Base-by-base conservation (phyloP, 352 stramenopile species). In the Globisporangium middletonii region DNA sequence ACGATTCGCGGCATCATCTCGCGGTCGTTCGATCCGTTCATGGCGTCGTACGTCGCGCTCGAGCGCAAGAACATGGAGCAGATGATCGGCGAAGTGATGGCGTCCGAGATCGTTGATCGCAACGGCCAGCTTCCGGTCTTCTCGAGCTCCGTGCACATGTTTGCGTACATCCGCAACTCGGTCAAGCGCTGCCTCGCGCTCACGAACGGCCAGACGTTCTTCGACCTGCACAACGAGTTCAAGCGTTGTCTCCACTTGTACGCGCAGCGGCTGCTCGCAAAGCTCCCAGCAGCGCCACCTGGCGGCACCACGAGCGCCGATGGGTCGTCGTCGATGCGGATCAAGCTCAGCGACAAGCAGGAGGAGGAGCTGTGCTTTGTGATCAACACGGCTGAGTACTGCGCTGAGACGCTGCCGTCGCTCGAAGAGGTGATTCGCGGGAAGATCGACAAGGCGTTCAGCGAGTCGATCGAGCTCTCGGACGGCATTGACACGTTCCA, bases 371-470 rank as follows among this genome's bases (percentile, higher is more conserved):
- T 98, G 33, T 99, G 96, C 65, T 97, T 98, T 64, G 92, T 99
- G 6, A 96, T 99, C 64, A 98, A 98, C 79, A 99, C 97, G 15
- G 97, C 96, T 19, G 96, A 99, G 69, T 99, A 99, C 70, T 99
- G 96, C 59, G 95, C 95, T 1, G 97, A 99, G 55, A 99, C 97
- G 9, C 62, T 92, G 11, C 95, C 97, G 67, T 98, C 97, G 42
- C 64, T 97, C 27, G 86, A 99, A 69, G 95, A 99, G 72, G 89
- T 99, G 8, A 98, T 99, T 63, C 83, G 87, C 3, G 80, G 87
- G 63, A 98, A 98, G 65, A 98, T 99, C 48, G 93, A 98, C 59
- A 87, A 88, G 42, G 83, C 79, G 19, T 99, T 97, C 65, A 83
- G 84, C 28, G 81, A 97, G 37, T 87, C 91, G 9, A 96, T 99